These are phyloP conservation scores for Alternaria burnsii DNA, from an alignment of 2,329 filamentous ascomycete species.

Conservation along the genomic window DNA sequence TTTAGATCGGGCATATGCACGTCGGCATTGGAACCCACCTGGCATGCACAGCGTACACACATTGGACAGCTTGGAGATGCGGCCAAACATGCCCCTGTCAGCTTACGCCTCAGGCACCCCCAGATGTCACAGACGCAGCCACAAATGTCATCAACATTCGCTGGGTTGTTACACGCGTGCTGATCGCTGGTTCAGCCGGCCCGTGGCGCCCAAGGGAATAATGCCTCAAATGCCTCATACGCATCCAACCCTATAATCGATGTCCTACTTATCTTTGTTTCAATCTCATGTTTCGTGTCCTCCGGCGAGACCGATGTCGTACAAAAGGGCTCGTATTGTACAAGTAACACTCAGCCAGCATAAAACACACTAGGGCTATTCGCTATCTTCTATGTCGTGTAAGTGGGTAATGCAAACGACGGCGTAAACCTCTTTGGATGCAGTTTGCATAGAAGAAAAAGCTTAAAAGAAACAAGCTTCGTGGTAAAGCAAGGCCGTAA, in stretches of 20 bases:
- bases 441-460: neutral
- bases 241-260: neutral
- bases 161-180: neutral
- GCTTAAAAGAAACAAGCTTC: neutral
- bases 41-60: neutral
- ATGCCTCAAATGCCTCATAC: neutral
- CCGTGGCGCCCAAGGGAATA: constrained; percentile 1
- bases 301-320: too few species aligned
- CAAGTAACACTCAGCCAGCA: too few species aligned
- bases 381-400: too few species aligned
- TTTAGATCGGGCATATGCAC: constrained; percentile 4
- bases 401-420: too few species aligned
- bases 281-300: too few species aligned
- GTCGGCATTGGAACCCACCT: neutral
- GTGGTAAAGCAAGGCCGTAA: neutral
- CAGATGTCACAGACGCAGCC: constrained; percentile 4
- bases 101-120: constrained; percentile 15
- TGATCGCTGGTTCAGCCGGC: neutral
- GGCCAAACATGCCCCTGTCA: constrained; percentile 12
- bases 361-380: too few species aligned
- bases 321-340: too few species aligned
- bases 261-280: neutral
- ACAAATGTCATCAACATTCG: neutral
- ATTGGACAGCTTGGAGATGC: neutral
- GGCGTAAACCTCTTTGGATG: too few species aligned